A percentile compares a stretch with the other conserved stretches of the same genome.
These are phyloP conservation scores for Gossypium lobatum DNA, from an alignment of 441 rosid genomes.

Conservation along the genomic window DNA sequence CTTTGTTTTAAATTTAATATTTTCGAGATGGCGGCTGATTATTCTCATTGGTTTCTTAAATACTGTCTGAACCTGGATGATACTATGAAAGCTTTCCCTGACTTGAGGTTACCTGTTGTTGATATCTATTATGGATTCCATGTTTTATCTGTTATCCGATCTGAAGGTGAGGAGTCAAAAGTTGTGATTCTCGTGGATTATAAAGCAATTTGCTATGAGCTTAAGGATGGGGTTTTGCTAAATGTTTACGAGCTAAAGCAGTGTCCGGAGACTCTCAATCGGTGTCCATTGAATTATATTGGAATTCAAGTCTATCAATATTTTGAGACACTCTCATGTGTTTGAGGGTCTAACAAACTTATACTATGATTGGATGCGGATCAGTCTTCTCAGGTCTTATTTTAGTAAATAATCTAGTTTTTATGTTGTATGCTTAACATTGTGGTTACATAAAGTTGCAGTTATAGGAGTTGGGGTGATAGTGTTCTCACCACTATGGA, in stretches of 20 bases:
- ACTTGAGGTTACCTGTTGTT: not conserved
- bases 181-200: constrained; percentile 7
- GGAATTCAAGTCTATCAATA: constrained; percentile 2
- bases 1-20: constrained; percentile 1
- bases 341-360: constrained; percentile 3
- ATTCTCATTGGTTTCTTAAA: constrained; percentile 13
- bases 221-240: constrained; percentile 1
- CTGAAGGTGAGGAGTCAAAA: constrained; percentile 7
- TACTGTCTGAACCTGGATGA: constrained; percentile 10
- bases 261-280: not conserved
- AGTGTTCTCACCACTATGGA: not conserved
- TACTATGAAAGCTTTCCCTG: constrained; percentile 1
- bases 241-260: constrained; percentile 5
- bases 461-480: not conserved
- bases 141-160: constrained; percentile 4
- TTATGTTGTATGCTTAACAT: not conserved
- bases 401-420: not conserved
- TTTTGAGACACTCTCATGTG: constrained; percentile 13
- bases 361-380: not conserved
- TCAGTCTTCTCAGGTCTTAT: not conserved
- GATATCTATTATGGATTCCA: not conserved
- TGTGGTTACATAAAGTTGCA: not conserved
- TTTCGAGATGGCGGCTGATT: constrained; percentile 6
- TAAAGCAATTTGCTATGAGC: constrained; percentile 10
- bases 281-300: constrained; percentile 10